Conservation (phyloP, 768 basidiomycete genomes). For the Mycena vitilis region DNA sequence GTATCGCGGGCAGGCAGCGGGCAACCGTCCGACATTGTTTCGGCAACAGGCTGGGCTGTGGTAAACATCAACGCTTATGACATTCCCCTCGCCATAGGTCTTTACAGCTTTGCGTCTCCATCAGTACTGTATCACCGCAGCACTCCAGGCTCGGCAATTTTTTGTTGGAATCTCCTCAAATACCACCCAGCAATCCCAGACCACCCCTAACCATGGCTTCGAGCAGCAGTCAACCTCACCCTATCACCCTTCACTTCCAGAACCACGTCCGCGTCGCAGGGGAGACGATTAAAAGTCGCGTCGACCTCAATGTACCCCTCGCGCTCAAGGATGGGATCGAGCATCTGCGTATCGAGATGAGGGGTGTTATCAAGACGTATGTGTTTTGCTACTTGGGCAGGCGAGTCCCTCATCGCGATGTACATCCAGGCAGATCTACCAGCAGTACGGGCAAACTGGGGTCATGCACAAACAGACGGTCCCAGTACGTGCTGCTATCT, state of each 20-base stretch:
- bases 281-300: constrained; percentile 6
- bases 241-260: not conserved
- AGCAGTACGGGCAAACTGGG: not conserved
- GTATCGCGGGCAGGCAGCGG: too few relatives aligned
- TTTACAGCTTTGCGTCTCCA: too few relatives aligned
- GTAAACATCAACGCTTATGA: too few relatives aligned
- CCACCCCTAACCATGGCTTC: not conserved
- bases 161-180: not conserved
- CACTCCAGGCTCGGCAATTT: not conserved
- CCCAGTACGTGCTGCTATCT: not conserved
- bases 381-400: not conserved
- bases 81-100: too few relatives aligned
- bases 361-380: constrained; percentile 11
- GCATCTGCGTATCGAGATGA: not conserved
- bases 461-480: not conserved
- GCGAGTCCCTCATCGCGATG: not conserved
- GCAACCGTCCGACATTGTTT: too few relatives aligned
- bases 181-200: not conserved
- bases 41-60: too few relatives aligned
- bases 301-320: constrained; percentile 3
- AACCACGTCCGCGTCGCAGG: constrained; percentile 19
- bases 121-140: not conserved
- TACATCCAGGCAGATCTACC: not conserved
- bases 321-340: constrained; percentile 15
- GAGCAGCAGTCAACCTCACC: not conserved